These are phyloP conservation scores for Hypoxylon sp. DNA, from an alignment of 2,329 filamentous ascomycete species.

Conservation along the genomic window DNA sequence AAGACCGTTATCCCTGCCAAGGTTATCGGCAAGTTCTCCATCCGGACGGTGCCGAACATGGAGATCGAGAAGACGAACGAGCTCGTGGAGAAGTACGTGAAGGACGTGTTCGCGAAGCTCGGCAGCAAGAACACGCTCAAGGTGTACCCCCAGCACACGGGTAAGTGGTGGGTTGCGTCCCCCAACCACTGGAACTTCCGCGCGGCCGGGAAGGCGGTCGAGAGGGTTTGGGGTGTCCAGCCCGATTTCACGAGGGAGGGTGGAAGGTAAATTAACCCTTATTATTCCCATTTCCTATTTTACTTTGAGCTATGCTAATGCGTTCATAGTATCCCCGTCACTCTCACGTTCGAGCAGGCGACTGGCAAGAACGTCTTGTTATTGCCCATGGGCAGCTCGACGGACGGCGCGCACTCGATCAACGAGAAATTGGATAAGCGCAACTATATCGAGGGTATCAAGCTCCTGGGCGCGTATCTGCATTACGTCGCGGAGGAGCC, in stretches of 20 bases:
- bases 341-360: conserved; percentile 95
- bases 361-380: conserved; percentile 98
- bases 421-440: conserved; percentile 98
- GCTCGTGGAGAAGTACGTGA: conserved; percentile 85
- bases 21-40: conserved; percentile 98
- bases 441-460: conserved; percentile 99
- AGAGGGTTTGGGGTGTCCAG: conserved; percentile 92
- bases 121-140: conserved; percentile 93
- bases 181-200: conserved; percentile 99
- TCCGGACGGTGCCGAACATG: conserved; percentile 98
- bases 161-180: conserved; percentile 99
- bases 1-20: conserved; percentile 99
- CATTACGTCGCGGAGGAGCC: conserved; percentile 97
- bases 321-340: conserved; percentile 85
- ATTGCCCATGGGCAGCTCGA: conserved; percentile 96
- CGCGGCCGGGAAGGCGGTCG: conserved; percentile 93
- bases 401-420: conserved; percentile 95
- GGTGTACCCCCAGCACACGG: conserved; percentile 86
- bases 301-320: conserved; percentile 16
- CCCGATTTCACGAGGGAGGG: conserved; percentile 97
- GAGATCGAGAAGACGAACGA: conserved; percentile 90
- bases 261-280: conserved; percentile 75
- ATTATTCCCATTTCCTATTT: not conserved
- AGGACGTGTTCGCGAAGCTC: conserved; percentile 87
- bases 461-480: conserved; percentile 93